Percentiles rank a stretch among this genome's conserved stretches.
Evolutionary conservation across 129 eudicot genomes (phyloP).

Genomic region (Flaveria brownii): DNA sequence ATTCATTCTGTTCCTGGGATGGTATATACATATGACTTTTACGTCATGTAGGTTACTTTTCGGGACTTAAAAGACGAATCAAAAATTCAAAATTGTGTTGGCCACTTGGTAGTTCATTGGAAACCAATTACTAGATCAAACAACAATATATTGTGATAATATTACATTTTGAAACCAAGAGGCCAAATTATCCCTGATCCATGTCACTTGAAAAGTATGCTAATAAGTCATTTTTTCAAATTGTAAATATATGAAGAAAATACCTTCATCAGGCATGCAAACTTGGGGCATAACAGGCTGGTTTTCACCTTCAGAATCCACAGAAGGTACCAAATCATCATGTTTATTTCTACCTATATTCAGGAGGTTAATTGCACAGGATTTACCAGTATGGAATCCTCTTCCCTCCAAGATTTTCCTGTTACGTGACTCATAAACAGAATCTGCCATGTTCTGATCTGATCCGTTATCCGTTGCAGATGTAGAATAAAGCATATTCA

Average conservation of each 20-base stretch:
- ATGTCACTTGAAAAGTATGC: neutral
- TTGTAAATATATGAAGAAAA: constrained; percentile 13
- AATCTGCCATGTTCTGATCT: constrained; percentile 48
- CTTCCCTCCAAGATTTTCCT: constrained; percentile 41
- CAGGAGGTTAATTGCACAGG: constrained; percentile 32
- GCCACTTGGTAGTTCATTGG: neutral
- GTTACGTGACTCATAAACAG: constrained; percentile 35
- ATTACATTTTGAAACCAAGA: constrained; percentile 17
- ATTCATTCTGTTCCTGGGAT: too few species aligned
- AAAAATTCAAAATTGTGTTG: neutral
- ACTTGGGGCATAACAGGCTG: constrained; percentile 48
- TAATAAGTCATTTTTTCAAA: constrained; percentile 20
- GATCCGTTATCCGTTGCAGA: constrained; percentile 60
- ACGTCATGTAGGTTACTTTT: constrained; percentile 16
- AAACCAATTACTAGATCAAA: neutral
- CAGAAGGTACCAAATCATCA: constrained; percentile 35
- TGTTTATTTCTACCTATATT: constrained; percentile 26
- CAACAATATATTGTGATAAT: constrained; percentile 5
- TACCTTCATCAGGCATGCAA: constrained; percentile 62
- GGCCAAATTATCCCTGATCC: neutral
- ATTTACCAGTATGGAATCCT: constrained; percentile 26
- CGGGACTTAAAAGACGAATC: neutral
- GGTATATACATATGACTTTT: neutral
- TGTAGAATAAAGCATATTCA: constrained; percentile 46
- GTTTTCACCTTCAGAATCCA: constrained; percentile 77